Conservation (phyloP, 805 yeast genomes). For the Cyberlindnera americana region DNA sequence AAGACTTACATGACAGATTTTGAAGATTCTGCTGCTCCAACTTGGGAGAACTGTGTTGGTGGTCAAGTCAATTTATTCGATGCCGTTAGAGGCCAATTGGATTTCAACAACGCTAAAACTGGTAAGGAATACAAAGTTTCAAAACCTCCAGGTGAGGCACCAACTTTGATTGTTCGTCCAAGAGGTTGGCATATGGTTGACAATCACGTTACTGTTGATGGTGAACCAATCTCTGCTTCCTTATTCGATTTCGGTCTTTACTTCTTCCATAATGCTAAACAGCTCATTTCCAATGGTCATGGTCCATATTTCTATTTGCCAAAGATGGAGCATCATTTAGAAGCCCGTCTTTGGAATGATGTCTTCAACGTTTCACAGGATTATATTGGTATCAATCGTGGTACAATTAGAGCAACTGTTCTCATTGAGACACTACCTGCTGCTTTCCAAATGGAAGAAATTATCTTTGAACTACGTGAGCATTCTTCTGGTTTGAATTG, state of each 20-base stretch:
- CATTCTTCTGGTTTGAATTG: slow-evolving; percentile 82
- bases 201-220: slow-evolving; percentile 65
- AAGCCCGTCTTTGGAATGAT: slow-evolving; percentile 82
- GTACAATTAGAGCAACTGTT: slow-evolving; percentile 78
- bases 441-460: slow-evolving; percentile 84
- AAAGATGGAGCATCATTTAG: slow-evolving; percentile 83
- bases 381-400: slow-evolving; percentile 61
- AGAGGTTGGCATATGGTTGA: slow-evolving; percentile 87
- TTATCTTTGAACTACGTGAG: slow-evolving; percentile 68
- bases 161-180: slow-evolving; percentile 80
- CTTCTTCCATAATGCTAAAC: slow-evolving; percentile 71
- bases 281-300: slow-evolving; percentile 56
- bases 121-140: slow-evolving; percentile 27
- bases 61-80: slow-evolving; percentile 79
- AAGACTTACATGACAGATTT: slow-evolving; percentile 85
- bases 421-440: slow-evolving; percentile 82
- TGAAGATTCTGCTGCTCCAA: slow-evolving; percentile 83
- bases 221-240: slow-evolving; percentile 75
- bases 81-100: slow-evolving; percentile 64
- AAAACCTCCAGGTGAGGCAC: slow-evolving; percentile 50
- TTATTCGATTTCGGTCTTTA: slow-evolving; percentile 76
- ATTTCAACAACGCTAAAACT: slow-evolving; percentile 35
- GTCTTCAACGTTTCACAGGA: slow-evolving; percentile 76
- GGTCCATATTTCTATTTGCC: slow-evolving; percentile 85
- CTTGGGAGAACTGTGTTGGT: slow-evolving; percentile 75